phyloP scores from a whole-genome alignment of 345 rosid genomes.

The Carallia pectinifolia region DNA sequence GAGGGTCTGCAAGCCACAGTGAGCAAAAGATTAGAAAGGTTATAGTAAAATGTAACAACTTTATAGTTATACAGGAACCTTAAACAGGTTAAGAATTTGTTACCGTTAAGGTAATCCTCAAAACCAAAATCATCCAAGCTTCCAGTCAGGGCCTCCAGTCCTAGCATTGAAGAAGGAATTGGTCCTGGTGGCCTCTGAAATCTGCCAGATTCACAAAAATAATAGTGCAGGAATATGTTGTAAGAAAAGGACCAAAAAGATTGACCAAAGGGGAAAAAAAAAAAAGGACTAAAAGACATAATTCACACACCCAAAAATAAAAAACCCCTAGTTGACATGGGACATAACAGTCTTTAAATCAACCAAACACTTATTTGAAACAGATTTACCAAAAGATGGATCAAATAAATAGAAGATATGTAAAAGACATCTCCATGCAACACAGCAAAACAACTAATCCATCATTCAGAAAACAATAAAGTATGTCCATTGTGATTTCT shows the following conservation, averaged over 20 bases:
- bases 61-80: too few relatives aligned
- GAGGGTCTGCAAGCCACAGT: conserved; percentile 55
- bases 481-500: too few relatives aligned
- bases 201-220: conserved; percentile 39
- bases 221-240: not conserved
- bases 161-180: conserved; percentile 91
- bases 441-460: too few relatives aligned
- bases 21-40: not conserved
- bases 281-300: not conserved
- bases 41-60: too few relatives aligned
- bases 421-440: too few relatives aligned
- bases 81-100: not conserved
- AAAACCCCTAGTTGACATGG: not conserved
- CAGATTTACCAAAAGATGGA: too few relatives aligned
- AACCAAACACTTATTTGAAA: too few relatives aligned
- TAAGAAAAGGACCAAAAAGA: too few relatives aligned
- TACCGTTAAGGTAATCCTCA: conserved; percentile 93
- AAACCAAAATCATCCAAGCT: conserved; percentile 77
- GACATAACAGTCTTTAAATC: too few relatives aligned
- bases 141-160: conserved; percentile 78
- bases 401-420: too few relatives aligned
- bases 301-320: too few relatives aligned
- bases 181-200: conserved; percentile 89
- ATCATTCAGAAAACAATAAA: too few relatives aligned
- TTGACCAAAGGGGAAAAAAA: not conserved